Evolutionary conservation across 2,329 filamentous ascomycete species (phyloP), one percentile per base, ranked within the genome.

Genomic region (Ceratocystis destructans): DNA sequence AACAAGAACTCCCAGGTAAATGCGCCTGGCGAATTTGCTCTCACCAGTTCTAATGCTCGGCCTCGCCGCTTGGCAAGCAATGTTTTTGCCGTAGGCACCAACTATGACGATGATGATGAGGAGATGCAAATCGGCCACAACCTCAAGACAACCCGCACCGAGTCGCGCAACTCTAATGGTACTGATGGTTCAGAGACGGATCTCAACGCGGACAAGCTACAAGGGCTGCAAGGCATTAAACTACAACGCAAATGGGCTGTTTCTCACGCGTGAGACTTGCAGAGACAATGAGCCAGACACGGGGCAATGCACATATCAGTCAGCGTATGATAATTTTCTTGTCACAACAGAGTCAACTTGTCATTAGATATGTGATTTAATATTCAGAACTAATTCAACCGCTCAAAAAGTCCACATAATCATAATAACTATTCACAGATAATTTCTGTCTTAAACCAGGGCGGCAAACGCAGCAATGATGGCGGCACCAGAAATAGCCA

Each of bases 381-480:
- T 44, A 44, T 55, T 12, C 46, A 33, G 22, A 41, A 55, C 33
- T 33, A 53, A n/a, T 25, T 25, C 50, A 55, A 28, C 1, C 53
- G 53, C 53, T 57, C 28, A 57, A 57, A 31, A 25, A 31, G 20
- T 22, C 3, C 10, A 62, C 12, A 61, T 44, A 45, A 62, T n/a
- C 31, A 62, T 41, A 6, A 20, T 20, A 55, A 20, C 44, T 28
- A 25, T 20, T 22, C 33, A 20, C 7, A 25, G 12, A 28, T 8
- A 44, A 53, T 53, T 20, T 6, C 12, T 28, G 55, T 12, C 64
- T 73, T 74, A 78, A 65, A 78, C 70, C 33, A 77, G 70, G 50
- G 73, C 75, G 64, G 72, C 76, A 65, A 78, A 71, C 20, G 72
- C 73, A 66, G 74, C 77, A 41, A 74, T 76, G 48, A 77, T 71